These are phyloP conservation scores for Suhomyces prunicola DNA, from an alignment of 805 yeast species.

Conservation along the genomic window DNA sequence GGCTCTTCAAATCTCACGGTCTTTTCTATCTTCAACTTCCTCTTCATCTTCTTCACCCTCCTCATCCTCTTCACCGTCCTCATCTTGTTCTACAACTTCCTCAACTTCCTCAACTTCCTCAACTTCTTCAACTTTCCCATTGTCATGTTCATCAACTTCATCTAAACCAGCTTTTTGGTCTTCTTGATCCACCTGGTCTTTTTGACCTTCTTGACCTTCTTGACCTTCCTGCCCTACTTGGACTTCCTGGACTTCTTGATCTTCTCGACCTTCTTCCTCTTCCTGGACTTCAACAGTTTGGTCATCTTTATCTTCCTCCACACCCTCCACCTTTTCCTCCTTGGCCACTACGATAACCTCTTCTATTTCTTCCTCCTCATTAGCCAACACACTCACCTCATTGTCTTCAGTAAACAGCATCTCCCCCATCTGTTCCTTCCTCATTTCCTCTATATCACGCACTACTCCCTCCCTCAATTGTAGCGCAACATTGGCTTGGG, in stretches of 20 bases:
- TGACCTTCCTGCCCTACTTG: background rate
- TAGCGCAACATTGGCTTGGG: conserved; percentile 43
- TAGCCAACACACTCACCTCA: background rate
- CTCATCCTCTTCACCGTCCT: background rate
- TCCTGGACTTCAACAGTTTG: background rate
- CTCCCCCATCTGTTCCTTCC: background rate
- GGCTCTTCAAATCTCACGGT: background rate
- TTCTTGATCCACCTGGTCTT: too few species aligned
- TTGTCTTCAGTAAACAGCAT: background rate
- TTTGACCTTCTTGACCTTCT: background rate
- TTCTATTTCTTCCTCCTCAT: background rate
- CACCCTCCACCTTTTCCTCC: background rate
- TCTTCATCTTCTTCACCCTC: background rate
- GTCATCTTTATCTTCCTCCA: background rate
- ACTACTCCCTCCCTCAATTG: conserved; percentile 34
- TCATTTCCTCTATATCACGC: conserved; percentile 6
- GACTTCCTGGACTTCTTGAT: background rate
- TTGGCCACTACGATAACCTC: background rate
- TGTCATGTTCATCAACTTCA: too few species aligned
- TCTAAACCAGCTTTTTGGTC: too few species aligned
- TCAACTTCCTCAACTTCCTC: background rate
- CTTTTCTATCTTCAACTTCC: background rate
- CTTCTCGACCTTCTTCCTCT: background rate
- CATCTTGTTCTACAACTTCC: background rate
- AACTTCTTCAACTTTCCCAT: background rate